Base-by-base conservation (phyloP, 192 early-diverging fungal genomes). In the Coemansia sp. region DNA sequence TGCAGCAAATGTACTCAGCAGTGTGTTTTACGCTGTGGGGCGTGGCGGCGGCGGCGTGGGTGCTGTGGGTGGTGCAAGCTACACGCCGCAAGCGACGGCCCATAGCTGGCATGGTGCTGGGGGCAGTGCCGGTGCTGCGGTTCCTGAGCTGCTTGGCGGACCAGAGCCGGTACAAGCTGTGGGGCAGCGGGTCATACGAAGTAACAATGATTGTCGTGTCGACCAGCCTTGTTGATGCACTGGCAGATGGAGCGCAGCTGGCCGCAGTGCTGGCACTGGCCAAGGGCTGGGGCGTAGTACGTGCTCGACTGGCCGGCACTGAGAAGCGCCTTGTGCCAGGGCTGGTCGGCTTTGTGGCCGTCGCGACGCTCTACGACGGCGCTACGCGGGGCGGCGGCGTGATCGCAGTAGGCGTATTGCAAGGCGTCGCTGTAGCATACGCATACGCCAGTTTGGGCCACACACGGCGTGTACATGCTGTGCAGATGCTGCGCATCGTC, bases 201-300 rank as follows among this genome's bases (percentile, higher is more conserved):
- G 63, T 59, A 2, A 79, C 76, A 0, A 66, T 79, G 67, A 51
- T 79, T 0, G 70, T 73, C 6, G 76, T 79, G 22, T 70, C 63
- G 2, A 79, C 76, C 2, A 79, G 76, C 15, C 67, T 79, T 11
- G 76, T 79, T 1, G 76, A 79, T 27, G 76, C 76, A 0, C 50
- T 79, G 52, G 76, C 76, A 0, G 76, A 73, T 17, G 76, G 60
- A 15, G 67, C 76, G 1, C 76, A 79, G 5, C 17, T 73, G 23
- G 56, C 69, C 6, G 63, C 50, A 14, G 29, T 79, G 3, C 56
- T 79, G 67, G 70, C 76, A 15, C 50, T 79, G 49, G 59, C 67
- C 35, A 79, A 79, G 61, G 76, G 76, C 35, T 79, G 76, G 76
- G 76, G 76, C 45, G 70, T 79, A 0, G 76, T 79, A 27, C 59